Evolutionary conservation across 2,329 filamentous ascomycete genomes (phyloP).

Genomic region (Stachybotrys echinatus): DNA sequence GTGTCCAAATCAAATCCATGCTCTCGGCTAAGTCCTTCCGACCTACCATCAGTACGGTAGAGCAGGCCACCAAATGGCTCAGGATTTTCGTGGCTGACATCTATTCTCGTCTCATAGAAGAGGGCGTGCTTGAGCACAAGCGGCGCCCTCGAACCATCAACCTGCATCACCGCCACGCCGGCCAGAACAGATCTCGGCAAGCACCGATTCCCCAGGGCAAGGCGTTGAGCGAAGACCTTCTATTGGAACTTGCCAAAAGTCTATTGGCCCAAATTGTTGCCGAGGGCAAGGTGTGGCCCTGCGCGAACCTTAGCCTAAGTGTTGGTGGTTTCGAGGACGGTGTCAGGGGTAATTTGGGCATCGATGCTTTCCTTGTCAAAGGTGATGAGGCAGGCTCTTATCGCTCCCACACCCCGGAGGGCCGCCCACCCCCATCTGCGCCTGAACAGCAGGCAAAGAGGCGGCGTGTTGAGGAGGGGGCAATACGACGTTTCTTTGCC

Average conservation of each 20-base stretch:
- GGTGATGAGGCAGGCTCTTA: slow-evolving; percentile 55
- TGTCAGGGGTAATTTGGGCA: slow-evolving; percentile 76
- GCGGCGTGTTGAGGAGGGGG: slow-evolving; percentile 34
- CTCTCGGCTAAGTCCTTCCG: slow-evolving; percentile 93
- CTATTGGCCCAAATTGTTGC: slow-evolving; percentile 72
- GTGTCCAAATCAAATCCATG: slow-evolving; percentile 96
- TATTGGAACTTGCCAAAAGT: slow-evolving; percentile 72
- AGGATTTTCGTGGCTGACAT: slow-evolving; percentile 91
- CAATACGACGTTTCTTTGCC: slow-evolving; percentile 55
- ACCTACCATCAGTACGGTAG: slow-evolving; percentile 70
- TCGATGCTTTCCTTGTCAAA: slow-evolving; percentile 79
- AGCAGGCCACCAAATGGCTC: slow-evolving; percentile 81
- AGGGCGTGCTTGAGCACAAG: slow-evolving; percentile 83
- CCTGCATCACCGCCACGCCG: slow-evolving; percentile 71
- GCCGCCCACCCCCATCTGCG: slow-evolving; percentile 11
- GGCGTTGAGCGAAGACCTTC: slow-evolving; percentile 61
- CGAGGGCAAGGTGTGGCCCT: slow-evolving; percentile 83
- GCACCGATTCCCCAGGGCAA: slow-evolving; percentile 72
- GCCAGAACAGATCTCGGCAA: slow-evolving; percentile 70
- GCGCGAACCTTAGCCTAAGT: slow-evolving; percentile 80
- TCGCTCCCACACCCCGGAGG: slow-evolving; percentile 14
- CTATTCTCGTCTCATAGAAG: slow-evolving; percentile 81
- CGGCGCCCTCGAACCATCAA: slow-evolving; percentile 81
- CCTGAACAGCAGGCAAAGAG: slow-evolving; percentile 21
- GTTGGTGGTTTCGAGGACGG: slow-evolving; percentile 93